Conservation (phyloP, 805 yeast genomes). For the Yamadazyma phyllophila region DNA sequence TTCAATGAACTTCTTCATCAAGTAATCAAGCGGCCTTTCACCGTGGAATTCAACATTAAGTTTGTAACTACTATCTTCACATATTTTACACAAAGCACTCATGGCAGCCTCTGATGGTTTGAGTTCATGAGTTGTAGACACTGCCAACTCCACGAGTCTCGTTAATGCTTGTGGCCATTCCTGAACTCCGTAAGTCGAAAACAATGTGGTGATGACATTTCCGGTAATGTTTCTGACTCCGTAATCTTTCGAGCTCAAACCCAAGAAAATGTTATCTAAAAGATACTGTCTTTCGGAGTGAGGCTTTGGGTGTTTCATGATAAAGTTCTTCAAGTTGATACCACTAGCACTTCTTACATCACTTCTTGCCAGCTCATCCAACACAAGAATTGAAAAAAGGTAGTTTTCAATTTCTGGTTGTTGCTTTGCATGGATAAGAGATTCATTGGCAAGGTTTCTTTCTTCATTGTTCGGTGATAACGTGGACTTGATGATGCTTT, state of each 20-base stretch:
- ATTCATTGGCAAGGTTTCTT: conserved; percentile 68
- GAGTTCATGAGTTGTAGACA: conserved; percentile 1
- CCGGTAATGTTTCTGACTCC: conserved; percentile 87
- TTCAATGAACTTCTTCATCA: conserved; percentile 59
- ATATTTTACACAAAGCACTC: conserved; percentile 78
- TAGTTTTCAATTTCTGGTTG: conserved; percentile 84
- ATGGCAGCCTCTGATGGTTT: conserved; percentile 69
- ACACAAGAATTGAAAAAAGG: conserved; percentile 64
- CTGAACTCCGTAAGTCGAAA: conserved; percentile 62
- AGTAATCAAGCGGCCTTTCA: conserved; percentile 61
- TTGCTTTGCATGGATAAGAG: conserved; percentile 62
- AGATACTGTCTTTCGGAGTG: conserved; percentile 25
- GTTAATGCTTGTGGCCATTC: conserved; percentile 77
- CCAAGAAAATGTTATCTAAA: conserved; percentile 48
- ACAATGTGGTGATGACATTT: conserved; percentile 80
- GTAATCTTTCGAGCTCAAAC: conserved; percentile 52
- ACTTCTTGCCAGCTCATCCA: conserved; percentile 45
- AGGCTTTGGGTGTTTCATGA: conserved; percentile 38
- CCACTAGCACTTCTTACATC: conserved; percentile 88
- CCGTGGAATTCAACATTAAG: conserved; percentile 67
- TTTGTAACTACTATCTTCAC: conserved; percentile 76
- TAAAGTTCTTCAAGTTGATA: conserved; percentile 71
- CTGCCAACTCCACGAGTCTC: conserved; percentile 59
- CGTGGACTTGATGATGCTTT: conserved; percentile 66
- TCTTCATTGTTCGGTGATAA: conserved; percentile 55